Percentiles rank a stretch among this genome's conserved stretches.
Conservation (phyloP, 768 basidiomycete species). For the Hypholoma sublateritium region DNA sequence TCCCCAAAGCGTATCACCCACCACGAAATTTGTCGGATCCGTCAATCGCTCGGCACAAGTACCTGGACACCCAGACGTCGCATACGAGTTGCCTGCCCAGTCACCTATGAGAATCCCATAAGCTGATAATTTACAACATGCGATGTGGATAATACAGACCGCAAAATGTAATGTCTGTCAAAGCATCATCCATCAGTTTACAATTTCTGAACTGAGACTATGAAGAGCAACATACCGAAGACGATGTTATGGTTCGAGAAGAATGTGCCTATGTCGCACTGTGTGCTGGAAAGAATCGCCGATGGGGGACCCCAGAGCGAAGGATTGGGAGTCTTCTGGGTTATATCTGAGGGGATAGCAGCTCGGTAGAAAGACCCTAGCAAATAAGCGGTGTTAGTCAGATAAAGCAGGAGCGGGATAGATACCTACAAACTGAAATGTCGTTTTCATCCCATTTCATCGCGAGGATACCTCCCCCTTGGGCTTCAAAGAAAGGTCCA, state of each 20-base stretch:
- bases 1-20: conserved; percentile 31
- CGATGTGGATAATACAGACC: conserved; percentile 38
- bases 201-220: conserved; percentile 17
- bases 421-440: conserved; percentile 70
- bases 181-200: background rate
- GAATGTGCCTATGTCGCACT: conserved; percentile 58
- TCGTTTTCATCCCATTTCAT: conserved; percentile 87
- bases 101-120: conserved; percentile 47
- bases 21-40: conserved; percentile 72
- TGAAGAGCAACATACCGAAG: conserved; percentile 53
- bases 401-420: background rate
- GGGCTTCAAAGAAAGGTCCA: conserved; percentile 77
- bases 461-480: conserved; percentile 81
- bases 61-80: conserved; percentile 68
- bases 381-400: conserved; percentile 6
- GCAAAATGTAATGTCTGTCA: conserved; percentile 81
- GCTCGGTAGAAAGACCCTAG: conserved; percentile 84
- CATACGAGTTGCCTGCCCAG: conserved; percentile 84
- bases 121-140: too few species aligned
- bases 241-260: conserved; percentile 74
- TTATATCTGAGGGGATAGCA: conserved; percentile 70
- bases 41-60: conserved; percentile 61
- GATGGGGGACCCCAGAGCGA: conserved; percentile 69
- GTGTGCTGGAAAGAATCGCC: conserved; percentile 54
- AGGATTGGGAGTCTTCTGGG: conserved; percentile 61